Base-by-base conservation (phyloP, 441 rosid genomes). In the Pelargonium australe region DNA sequence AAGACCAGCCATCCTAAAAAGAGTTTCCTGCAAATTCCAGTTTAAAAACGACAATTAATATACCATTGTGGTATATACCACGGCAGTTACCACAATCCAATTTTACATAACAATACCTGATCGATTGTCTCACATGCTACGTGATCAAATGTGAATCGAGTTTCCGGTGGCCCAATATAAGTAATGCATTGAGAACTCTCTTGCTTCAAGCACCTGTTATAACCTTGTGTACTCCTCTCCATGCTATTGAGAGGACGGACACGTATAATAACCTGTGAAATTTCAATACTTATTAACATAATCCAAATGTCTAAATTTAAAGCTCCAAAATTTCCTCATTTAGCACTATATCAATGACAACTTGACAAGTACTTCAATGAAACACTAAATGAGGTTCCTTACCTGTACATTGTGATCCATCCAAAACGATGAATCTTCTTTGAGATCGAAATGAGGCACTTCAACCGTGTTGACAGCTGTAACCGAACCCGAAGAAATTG, bases 361-460 rank as follows among this genome's bases (percentile, higher is more conserved):
- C 43, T 40, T 13, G 45, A 25, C 16, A 25, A 34, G 7, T 5
- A 61, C 16, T 61, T 23, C 25, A 57, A 57, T 9, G 7, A 19
- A 57, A 64, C 65, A 23, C 2, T 25, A 37, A 71, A 47, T 6
- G 47, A 55, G 57, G 7, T 41, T 16, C 7, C 14, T 17, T 83
- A 92, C 99, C 99, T 95, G 99, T 74, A 95, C 96, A 78, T 88
- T 95, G 73, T 95, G 98, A 74, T 95, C 98, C 96, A 95, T 88
- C 99, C 99, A 95, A 80, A 95, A 95, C 0, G 98, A 87, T 20
- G 98, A 96, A 79, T 95, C 91, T 66, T 92, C 99, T 71, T 84
- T 90, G 62, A 95, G 95, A 69, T 89, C 85, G 78, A 92, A 96
- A 82, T 96, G 96, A 85, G 99, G 93, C 1, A 92, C 98, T 83